Evolutionary conservation across 805 yeast species (phyloP), one percentile per base, ranked within the genome.

Genomic region (Candida jianshihensis): DNA sequence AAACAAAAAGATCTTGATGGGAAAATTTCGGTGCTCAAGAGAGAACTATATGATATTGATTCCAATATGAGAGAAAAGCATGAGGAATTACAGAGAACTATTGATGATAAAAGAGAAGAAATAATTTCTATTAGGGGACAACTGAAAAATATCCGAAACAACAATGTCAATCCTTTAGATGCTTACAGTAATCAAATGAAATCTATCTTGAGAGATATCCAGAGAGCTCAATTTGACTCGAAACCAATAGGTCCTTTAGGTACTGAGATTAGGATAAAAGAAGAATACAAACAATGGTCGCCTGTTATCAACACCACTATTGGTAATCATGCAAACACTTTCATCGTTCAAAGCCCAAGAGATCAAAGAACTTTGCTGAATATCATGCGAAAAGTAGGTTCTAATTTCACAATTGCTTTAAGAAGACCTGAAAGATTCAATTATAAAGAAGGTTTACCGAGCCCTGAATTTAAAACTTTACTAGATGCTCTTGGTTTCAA

Each of bases 171-270:
- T 28, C 49, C 53, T 4, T 24, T 50, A 1, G 24, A 19, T 2
- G 26, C 35, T 1, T 52, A 30, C 26, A 36, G 31, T 2, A 6
- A 18, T 1, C 7, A 12, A 5, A 9, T 43, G 11, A 30, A 14
- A 24, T 9, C 20, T 7, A 44, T 39, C 10, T 34, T 41, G 1
- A 10, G 13, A 3, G 46, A 38, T 1, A 36, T 50, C 5, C 46
- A 53, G 3, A 61, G 61, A 12, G 32, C 45, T 0, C 48, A 57
- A 13, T 78, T 73, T 66, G 67, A 66, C 14, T 48, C 56, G 2
- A 51, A 50, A 25, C 95, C 95, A 0, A 56, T 81, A 14, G 97
- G 97, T 0, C 98, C 98, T 0, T 43, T 90, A 2, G 96, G 96
- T 1, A 45, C 66, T 4, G 60, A 61, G 40, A 64, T 87, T 3